Conservation (phyloP, 106 monocot species). For the Apostasia ramifera region DNA sequence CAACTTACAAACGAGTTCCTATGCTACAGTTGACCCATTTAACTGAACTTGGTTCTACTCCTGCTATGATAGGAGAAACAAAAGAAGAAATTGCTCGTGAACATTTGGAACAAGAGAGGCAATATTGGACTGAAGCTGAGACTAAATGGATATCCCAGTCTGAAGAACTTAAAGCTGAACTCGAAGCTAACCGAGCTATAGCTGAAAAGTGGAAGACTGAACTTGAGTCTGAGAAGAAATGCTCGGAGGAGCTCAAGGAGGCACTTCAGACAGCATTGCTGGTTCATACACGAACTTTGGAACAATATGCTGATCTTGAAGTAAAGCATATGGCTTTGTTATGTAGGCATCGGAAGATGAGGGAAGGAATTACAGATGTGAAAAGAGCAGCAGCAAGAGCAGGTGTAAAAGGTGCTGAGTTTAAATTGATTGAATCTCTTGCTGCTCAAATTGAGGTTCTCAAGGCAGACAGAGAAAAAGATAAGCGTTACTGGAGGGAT, state of each 20-base stretch:
- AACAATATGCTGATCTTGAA: slow-evolving; percentile 92
- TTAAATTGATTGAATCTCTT: slow-evolving; percentile 75
- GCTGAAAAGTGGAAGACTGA: slow-evolving; percentile 56
- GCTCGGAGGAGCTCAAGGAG: slow-evolving; percentile 84
- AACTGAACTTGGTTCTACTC: slow-evolving; percentile 14
- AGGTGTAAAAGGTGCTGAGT: slow-evolving; percentile 71
- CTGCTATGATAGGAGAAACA: slow-evolving; percentile 20
- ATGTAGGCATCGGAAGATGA: slow-evolving; percentile 62
- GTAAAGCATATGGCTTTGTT: slow-evolving; percentile 85
- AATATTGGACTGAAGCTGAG: slow-evolving; percentile 62
- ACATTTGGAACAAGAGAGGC: slow-evolving; percentile 44
- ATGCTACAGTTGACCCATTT: slow-evolving; percentile 39
- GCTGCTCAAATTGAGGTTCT: slow-evolving; percentile 77
- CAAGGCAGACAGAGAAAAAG: slow-evolving; percentile 82
- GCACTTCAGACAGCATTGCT: slow-evolving; percentile 86
- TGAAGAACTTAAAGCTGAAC: slow-evolving; percentile 76
- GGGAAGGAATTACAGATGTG: slow-evolving; percentile 80
- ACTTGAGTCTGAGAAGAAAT: slow-evolving; percentile 83
- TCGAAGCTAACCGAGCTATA: slow-evolving; percentile 51
- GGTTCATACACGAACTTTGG: slow-evolving; percentile 81
- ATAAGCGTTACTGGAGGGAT: slow-evolving; percentile 76
- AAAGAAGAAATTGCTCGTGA: slow-evolving; percentile 27
- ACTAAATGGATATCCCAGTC: slow-evolving; percentile 75
- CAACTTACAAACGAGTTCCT: slow-evolving; percentile 24
- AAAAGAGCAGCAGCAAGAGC: slow-evolving; percentile 72